A percentile compares a stretch with the other conserved stretches of the same genome.
phyloP scores from a whole-genome alignment of 768 basidiomycete genomes.

The Pleurotus tuber-regium region DNA sequence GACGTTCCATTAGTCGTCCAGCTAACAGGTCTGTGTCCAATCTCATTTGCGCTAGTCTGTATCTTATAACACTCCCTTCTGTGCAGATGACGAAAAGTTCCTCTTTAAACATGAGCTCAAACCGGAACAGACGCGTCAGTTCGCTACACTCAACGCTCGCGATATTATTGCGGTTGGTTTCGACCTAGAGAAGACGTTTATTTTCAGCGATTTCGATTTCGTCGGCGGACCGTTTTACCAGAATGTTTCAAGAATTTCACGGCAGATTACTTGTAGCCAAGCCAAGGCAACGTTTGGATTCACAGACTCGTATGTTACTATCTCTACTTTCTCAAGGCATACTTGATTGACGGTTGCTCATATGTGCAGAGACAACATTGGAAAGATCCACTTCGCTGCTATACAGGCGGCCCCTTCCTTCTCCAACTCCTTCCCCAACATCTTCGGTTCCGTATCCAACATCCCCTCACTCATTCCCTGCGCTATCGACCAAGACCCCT shows the following conservation, averaged over 20 bases:
- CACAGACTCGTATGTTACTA: constrained; percentile 77
- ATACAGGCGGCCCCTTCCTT: constrained; percentile 97
- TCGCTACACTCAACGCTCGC: constrained; percentile 82
- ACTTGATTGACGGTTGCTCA: neutral
- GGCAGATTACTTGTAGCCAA: constrained; percentile 91
- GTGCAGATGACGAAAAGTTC: constrained; percentile 95
- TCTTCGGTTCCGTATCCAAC: constrained; percentile 80
- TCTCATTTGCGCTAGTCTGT: too few species aligned
- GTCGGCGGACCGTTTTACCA: constrained; percentile 93
- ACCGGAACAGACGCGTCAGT: constrained; percentile 81
- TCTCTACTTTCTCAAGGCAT: neutral
- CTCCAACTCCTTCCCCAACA: constrained; percentile 98
- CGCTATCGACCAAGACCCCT: constrained; percentile 96
- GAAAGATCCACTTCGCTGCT: constrained; percentile 94
- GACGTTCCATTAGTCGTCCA: constrained; percentile 93
- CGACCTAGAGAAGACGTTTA: constrained; percentile 89
- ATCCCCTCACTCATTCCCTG: constrained; percentile 96
- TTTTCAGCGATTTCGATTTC: constrained; percentile 90
- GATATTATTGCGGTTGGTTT: constrained; percentile 98
- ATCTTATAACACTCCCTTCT: neutral
- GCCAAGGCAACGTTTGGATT: constrained; percentile 97
- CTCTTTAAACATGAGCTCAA: constrained; percentile 95
- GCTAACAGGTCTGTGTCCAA: constrained; percentile 67
- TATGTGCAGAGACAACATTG: constrained; percentile 91
- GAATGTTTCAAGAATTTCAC: constrained; percentile 90